Percentiles rank a stretch among this genome's conserved stretches.
These are phyloP conservation scores for Hirsutella minnesotensis DNA, from an alignment of 2,329 filamentous ascomycete species.

Conservation along the genomic window DNA sequence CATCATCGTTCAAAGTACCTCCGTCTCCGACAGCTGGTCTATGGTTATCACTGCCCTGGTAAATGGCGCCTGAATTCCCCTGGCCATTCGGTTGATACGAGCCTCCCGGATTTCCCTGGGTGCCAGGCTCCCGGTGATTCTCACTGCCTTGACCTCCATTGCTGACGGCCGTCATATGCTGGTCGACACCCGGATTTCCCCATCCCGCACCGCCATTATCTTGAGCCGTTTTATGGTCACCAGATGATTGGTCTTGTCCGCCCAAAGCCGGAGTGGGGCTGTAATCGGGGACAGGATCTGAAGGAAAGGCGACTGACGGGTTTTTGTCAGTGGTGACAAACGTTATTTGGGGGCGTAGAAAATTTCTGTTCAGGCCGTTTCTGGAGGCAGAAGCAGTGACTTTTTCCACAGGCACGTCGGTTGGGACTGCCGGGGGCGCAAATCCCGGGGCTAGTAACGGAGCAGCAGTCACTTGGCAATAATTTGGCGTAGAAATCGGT, in stretches of 20 bases:
- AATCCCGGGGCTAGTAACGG: background rate
- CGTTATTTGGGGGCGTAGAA: conserved; percentile 20
- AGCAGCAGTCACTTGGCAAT: conserved; percentile 17
- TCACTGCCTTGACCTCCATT: background rate
- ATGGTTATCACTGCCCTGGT: background rate
- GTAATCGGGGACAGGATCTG: conserved; percentile 26
- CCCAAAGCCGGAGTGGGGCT: conserved; percentile 10
- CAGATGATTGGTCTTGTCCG: conserved; percentile 1
- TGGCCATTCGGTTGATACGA: background rate
- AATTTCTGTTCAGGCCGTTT: background rate
- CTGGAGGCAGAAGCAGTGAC: background rate
- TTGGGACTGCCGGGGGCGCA: background rate
- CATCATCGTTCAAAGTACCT: background rate
- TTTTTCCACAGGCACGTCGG: background rate
- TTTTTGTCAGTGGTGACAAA: conserved; percentile 44
- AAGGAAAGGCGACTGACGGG: conserved; percentile 33
- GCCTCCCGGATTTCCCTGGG: background rate
- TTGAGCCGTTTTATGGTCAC: conserved; percentile 10
- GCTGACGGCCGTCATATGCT: background rate
- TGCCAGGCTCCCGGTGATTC: background rate
- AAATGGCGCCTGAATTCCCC: background rate
- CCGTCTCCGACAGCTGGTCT: background rate
- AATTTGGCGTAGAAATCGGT: conserved; percentile 24
- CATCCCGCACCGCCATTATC: background rate
- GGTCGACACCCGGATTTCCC: background rate